These are phyloP conservation scores for Aspergillus amoenus DNA, from an alignment of 2,329 filamentous ascomycete genomes.

Conservation along the genomic window DNA sequence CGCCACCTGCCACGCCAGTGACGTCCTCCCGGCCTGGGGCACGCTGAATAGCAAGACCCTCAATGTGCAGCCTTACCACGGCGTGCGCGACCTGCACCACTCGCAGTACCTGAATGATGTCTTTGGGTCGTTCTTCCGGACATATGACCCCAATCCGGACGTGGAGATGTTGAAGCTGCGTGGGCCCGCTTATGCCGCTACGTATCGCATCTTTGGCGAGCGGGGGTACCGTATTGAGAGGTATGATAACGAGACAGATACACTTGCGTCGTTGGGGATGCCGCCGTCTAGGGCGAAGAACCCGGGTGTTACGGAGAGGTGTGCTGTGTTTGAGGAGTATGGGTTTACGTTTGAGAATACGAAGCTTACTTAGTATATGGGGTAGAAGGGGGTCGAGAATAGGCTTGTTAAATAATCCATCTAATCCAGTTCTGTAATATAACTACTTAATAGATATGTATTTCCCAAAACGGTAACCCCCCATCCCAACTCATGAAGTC, in stretches of 20 bases:
- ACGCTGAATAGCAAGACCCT: slow-evolving; percentile 25
- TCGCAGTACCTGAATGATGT: slow-evolving; percentile 27
- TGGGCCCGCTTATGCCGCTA: slow-evolving; percentile 23
- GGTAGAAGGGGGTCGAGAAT: too few relatives aligned
- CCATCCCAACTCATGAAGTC: too few relatives aligned
- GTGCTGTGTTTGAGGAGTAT: slow-evolving; percentile 23
- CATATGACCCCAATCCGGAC: slow-evolving; percentile 22
- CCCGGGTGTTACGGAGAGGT: slow-evolving; percentile 16
- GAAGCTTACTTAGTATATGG: not conserved
- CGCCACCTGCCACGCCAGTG: slow-evolving; percentile 27
- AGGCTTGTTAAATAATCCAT: too few relatives aligned
- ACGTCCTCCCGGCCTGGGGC: slow-evolving; percentile 29
- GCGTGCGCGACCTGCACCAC: slow-evolving; percentile 18
- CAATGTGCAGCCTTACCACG: slow-evolving; percentile 25
- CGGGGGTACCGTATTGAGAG: slow-evolving; percentile 14
- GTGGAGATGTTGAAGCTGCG: slow-evolving; percentile 15
- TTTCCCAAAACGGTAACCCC: too few relatives aligned
- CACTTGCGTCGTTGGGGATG: slow-evolving; percentile 19
- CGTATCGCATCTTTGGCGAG: slow-evolving; percentile 14
- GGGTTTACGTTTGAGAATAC: slow-evolving; percentile 27
- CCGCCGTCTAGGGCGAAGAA: slow-evolving; percentile 15
- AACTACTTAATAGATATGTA: too few relatives aligned
- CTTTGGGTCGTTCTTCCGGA: slow-evolving; percentile 24
- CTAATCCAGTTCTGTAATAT: too few relatives aligned
- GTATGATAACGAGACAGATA: slow-evolving; percentile 9